phyloP scores from a whole-genome alignment of 805 yeast genomes.

The Dipodascopsis uninucleata region DNA sequence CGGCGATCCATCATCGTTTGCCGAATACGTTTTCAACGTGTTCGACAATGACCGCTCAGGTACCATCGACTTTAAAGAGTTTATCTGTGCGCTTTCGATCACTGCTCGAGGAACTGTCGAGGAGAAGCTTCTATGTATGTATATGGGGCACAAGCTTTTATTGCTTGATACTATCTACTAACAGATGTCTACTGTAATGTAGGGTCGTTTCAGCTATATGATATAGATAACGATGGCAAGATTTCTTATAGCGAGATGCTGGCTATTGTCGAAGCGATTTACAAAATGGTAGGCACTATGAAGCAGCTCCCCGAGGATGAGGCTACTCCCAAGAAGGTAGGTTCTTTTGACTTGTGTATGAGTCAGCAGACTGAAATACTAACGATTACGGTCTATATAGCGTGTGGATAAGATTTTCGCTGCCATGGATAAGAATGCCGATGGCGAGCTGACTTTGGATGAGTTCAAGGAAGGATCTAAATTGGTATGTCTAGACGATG shows the following conservation, averaged over 20 bases:
- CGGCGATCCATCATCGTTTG: slow-evolving; percentile 92
- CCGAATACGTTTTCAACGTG: slow-evolving; percentile 80
- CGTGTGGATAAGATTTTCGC: slow-evolving; percentile 78
- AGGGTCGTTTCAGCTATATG: slow-evolving; percentile 90
- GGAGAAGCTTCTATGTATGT: slow-evolving; percentile 50
- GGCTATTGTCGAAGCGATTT: slow-evolving; percentile 73
- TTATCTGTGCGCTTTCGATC: slow-evolving; percentile 79
- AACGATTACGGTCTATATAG: slow-evolving; percentile 7
- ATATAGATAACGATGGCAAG: slow-evolving; percentile 72
- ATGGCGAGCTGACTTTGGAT: slow-evolving; percentile 67
- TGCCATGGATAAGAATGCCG: slow-evolving; percentile 64
- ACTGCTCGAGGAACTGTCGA: slow-evolving; percentile 78
- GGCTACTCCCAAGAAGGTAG: slow-evolving; percentile 72
- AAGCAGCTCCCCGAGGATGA: slow-evolving; percentile 85
- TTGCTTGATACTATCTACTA: neutral
- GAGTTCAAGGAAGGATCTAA: slow-evolving; percentile 82
- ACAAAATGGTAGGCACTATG: slow-evolving; percentile 94
- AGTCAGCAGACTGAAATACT: neutral
- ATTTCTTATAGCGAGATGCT: slow-evolving; percentile 76
- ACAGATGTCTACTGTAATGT: slow-evolving; percentile 45
- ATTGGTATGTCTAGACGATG: slow-evolving; percentile 43
- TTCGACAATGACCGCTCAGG: slow-evolving; percentile 82
- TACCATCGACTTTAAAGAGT: slow-evolving; percentile 84
- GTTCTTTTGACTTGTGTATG: neutral
- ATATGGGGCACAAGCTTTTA: neutral